Conservation (phyloP, 2,329 filamentous ascomycete species). For the Fusarium transvaalense region DNA sequence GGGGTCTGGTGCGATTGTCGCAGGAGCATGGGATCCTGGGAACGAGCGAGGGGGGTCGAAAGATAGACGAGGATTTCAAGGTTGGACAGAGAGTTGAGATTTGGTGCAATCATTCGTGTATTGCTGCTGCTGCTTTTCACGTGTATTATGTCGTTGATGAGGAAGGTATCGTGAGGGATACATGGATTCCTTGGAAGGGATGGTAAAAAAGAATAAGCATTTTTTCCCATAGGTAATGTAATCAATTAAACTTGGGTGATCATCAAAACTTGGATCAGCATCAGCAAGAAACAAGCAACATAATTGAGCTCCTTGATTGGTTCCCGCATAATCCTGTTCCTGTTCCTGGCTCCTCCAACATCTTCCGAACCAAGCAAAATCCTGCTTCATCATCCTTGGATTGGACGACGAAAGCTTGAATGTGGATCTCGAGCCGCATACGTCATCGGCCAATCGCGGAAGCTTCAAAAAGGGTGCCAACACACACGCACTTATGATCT, state of each 20-base stretch:
- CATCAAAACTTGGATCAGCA: constrained; percentile 13
- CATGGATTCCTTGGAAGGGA: constrained; percentile 57
- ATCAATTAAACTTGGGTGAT: constrained; percentile 1
- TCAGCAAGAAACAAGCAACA: not conserved
- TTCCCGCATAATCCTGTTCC: constrained; percentile 24
- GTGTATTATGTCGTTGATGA: constrained; percentile 55
- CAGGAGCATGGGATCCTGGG: constrained; percentile 56
- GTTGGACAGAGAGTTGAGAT: constrained; percentile 53
- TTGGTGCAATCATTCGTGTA: constrained; percentile 54
- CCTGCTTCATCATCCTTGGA: constrained; percentile 37
- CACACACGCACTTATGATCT: constrained; percentile 30
- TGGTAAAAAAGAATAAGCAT: constrained; percentile 34
- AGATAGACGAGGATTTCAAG: constrained; percentile 48
- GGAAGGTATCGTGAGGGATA: constrained; percentile 50
- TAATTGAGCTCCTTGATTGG: constrained; percentile 34
- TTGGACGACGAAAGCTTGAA: constrained; percentile 1
- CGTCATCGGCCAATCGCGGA: constrained; percentile 41
- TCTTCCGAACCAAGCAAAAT: constrained; percentile 36
- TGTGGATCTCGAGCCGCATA: constrained; percentile 48
- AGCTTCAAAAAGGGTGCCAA: constrained; percentile 38
- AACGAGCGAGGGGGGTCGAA: constrained; percentile 38
- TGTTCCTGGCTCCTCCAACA: constrained; percentile 40
- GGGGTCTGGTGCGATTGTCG: constrained; percentile 53
- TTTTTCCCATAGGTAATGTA: not conserved
- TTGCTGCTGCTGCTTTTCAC: constrained; percentile 54